Conservation (phyloP, 768 basidiomycete genomes). For the Boletus rubropictus region DNA sequence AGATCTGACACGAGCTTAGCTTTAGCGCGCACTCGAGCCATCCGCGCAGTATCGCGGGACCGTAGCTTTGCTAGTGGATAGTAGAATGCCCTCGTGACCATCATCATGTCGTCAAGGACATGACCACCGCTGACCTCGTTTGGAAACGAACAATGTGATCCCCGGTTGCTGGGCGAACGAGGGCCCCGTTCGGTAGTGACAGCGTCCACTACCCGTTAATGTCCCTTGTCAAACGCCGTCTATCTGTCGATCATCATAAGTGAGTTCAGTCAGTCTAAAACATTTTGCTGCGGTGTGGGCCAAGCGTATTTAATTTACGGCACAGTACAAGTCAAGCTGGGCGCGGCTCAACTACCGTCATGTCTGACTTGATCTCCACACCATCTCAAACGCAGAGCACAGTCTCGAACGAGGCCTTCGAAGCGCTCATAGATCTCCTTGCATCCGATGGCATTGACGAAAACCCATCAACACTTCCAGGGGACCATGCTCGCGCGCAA, state of each 20-base stretch:
- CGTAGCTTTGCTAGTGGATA: too few species aligned
- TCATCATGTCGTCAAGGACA: not conserved
- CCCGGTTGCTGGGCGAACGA: not conserved
- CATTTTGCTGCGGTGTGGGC: not conserved
- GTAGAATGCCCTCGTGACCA: too few species aligned
- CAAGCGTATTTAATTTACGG: not conserved
- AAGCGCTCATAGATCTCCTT: conserved; percentile 28
- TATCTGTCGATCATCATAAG: not conserved
- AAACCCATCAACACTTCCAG: not conserved
- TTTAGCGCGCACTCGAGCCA: not conserved
- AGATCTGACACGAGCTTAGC: not conserved
- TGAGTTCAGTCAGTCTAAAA: not conserved
- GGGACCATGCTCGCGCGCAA: not conserved
- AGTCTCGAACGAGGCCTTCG: conserved; percentile 21
- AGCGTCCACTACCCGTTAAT: not conserved
- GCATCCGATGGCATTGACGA: conserved; percentile 24
- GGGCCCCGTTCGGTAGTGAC: not conserved
- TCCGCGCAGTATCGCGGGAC: too few species aligned
- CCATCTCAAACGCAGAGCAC: conserved; percentile 17
- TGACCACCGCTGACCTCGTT: not conserved
- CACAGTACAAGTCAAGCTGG: not conserved
- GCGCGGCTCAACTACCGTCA: not conserved
- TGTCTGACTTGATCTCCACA: conserved; percentile 24
- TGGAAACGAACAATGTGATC: not conserved
- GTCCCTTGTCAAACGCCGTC: not conserved